Evolutionary conservation across 768 basidiomycete genomes (phyloP).

Genomic region (Trametes cingulata): DNA sequence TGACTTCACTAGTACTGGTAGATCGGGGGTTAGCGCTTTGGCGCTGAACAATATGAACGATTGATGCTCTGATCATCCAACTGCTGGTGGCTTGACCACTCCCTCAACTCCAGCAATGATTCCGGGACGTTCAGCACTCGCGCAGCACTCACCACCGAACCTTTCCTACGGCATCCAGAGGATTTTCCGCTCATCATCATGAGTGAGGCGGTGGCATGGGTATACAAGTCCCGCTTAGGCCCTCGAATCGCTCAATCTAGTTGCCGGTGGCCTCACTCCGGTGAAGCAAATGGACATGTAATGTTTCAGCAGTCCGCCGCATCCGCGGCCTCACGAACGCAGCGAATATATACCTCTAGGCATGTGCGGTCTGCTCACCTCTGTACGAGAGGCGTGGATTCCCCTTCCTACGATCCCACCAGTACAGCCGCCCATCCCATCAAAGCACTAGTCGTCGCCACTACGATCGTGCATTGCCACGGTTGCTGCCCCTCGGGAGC

Average conservation of each 20-base stretch:
- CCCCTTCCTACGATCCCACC: background rate
- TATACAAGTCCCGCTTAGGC: background rate
- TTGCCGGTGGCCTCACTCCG: no score
- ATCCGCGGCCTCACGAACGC: no score
- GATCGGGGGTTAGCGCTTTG: background rate
- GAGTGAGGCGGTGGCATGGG: background rate
- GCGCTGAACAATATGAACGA: no score
- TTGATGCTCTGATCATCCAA: background rate
- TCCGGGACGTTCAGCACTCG: no score
- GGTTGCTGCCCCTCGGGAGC: constrained; percentile 9
- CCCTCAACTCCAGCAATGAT: no score
- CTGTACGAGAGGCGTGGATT: no score
- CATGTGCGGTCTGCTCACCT: no score
- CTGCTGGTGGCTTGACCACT: no score
- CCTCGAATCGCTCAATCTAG: no score
- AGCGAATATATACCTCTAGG: no score
- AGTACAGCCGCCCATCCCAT: background rate
- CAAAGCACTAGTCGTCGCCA: constrained; percentile 9
- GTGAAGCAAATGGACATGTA: no score
- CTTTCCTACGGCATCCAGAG: background rate
- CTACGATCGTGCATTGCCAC: constrained; percentile 16
- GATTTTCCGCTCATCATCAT: background rate
- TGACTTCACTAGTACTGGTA: background rate
- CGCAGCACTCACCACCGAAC: background rate
- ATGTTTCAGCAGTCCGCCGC: no score